These are phyloP conservation scores for Psidium friedrichsthalianum DNA, from an alignment of 345 rosid species.

Conservation along the genomic window DNA sequence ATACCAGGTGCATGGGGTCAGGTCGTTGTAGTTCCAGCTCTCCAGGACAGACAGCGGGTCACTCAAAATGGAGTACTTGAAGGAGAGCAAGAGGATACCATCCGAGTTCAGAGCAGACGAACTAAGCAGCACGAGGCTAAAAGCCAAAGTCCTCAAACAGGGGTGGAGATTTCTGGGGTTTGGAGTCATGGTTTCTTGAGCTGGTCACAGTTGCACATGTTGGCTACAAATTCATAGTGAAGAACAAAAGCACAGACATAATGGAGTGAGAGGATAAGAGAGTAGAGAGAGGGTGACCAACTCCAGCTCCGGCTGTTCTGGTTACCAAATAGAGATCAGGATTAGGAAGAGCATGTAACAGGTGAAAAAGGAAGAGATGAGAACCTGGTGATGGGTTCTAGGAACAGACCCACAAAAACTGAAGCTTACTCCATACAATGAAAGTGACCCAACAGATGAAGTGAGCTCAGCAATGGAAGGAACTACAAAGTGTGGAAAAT, in stretches of 20 bases:
- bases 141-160: background rate
- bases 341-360: background rate
- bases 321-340: slow-evolving; percentile 41
- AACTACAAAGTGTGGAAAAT: background rate
- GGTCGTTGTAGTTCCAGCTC: slow-evolving; percentile 10
- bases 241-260: background rate
- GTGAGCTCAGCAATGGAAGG: background rate
- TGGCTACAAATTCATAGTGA: slow-evolving; percentile 16
- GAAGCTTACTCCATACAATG: background rate
- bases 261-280: background rate
- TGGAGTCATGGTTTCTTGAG: slow-evolving; percentile 14
- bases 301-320: slow-evolving; percentile 49
- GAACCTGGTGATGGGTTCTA: background rate
- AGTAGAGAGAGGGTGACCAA: slow-evolving; percentile 44
- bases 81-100: slow-evolving; percentile 8
- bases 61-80: slow-evolving; percentile 9
- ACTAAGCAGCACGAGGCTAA: background rate
- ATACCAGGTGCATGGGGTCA: slow-evolving; percentile 12
- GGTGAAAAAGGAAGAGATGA: background rate
- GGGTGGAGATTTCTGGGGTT: slow-evolving; percentile 9
- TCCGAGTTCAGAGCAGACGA: background rate
- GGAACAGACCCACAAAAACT: background rate
- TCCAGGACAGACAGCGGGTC: slow-evolving; percentile 7
- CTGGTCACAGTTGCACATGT: background rate
- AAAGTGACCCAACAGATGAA: background rate